phyloP scores from a whole-genome alignment of 2,329 filamentous ascomycete genomes.

The Fusarium tuaranense region DNA sequence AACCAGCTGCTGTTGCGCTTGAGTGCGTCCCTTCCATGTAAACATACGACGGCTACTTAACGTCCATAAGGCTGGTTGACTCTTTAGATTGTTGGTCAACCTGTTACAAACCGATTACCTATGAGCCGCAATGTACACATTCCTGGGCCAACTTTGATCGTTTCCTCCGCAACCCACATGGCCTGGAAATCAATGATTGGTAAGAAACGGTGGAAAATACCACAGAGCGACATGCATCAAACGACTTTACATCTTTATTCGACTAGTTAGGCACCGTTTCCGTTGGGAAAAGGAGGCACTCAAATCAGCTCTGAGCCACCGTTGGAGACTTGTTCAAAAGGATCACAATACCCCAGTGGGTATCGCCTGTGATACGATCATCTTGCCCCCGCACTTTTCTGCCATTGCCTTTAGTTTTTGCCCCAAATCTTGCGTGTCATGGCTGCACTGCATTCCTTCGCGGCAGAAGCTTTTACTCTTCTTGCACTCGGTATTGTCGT shows the following conservation, averaged over 20 bases:
- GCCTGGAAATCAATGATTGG: not conserved
- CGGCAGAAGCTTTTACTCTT: constrained; percentile 50
- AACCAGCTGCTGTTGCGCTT: not conserved
- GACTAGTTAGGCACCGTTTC: not conserved
- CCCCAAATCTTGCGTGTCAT: not conserved
- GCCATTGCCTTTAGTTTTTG: not conserved
- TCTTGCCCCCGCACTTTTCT: not conserved
- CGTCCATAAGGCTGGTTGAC: not conserved
- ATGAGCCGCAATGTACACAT: not conserved
- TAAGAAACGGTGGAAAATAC: not conserved
- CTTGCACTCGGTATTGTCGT: constrained; percentile 59
- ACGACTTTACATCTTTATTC: not conserved
- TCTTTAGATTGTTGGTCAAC: not conserved
- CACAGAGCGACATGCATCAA: not conserved
- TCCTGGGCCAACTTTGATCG: not conserved
- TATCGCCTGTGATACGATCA: not conserved
- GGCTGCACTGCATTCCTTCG: constrained; percentile 12
- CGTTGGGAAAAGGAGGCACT: not conserved
- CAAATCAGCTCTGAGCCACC: not conserved
- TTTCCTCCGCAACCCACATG: not conserved
- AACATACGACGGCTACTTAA: not conserved
- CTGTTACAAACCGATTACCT: not conserved
- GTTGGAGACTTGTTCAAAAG: not conserved
- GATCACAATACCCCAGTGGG: not conserved
- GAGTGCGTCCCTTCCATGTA: not conserved